These are phyloP conservation scores for Ministeria vibrans DNA, from an alignment of 78 protist genomes.

Conservation along the genomic window DNA sequence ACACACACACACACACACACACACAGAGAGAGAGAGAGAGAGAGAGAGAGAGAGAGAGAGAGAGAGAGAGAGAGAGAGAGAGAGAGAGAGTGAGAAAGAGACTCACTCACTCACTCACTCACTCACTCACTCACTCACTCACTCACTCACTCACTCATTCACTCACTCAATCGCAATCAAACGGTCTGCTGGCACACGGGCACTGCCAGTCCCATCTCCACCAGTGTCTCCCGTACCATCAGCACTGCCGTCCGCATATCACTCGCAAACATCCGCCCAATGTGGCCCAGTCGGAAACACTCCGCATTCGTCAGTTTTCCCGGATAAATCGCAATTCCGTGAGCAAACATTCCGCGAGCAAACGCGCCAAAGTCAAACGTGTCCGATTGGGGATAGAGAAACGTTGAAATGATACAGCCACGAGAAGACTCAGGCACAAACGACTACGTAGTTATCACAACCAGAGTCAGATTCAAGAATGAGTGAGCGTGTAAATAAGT, in stretches of 20 bases:
- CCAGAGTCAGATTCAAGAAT: neutral
- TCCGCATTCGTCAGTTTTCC: constrained; percentile 47
- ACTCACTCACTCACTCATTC: too few species aligned
- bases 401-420: constrained; percentile 45
- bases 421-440: neutral
- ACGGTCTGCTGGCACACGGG: too few species aligned
- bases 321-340: constrained; percentile 34
- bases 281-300: constrained; percentile 48
- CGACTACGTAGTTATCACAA: neutral
- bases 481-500: neutral
- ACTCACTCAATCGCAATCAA: too few species aligned
- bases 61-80: too few species aligned
- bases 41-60: too few species aligned
- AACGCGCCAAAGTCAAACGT: constrained; percentile 33
- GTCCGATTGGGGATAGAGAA: constrained; percentile 16
- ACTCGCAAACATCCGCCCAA: constrained; percentile 31
- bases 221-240: neutral
- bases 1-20: too few species aligned
- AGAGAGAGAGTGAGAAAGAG: too few species aligned
- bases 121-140: too few species aligned
- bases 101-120: too few species aligned
- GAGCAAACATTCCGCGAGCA: constrained; percentile 12
- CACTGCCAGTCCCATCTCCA: constrained; percentile 17
- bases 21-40: too few species aligned
- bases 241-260: constrained; percentile 20